Evolutionary conservation across 75 land plant genomes (phyloP), one percentile per base, ranked within the genome.

Genomic region (Cupressus sempervirens): DNA sequence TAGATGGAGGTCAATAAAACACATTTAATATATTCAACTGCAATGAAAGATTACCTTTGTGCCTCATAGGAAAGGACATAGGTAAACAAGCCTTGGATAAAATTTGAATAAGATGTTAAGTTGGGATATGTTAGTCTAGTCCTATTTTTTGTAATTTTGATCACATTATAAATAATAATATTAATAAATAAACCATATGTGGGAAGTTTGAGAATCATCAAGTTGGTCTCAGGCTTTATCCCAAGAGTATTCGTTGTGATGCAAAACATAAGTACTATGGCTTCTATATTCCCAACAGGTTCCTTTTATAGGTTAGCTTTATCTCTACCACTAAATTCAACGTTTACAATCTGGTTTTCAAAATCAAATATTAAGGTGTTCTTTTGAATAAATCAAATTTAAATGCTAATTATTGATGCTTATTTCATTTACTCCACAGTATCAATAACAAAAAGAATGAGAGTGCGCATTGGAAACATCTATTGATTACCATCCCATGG

Each of bases 221-320:
- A 50, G 88, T 96, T 30, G 88, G 90, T 72, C 87, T 93, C 32
- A 92, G 91, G 82, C 84, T 91, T 36, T 93, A 92, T 87, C 93
- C 91, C 50, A 91, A 92, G 72, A 94, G 94, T 26, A 86, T 88
- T 80, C 84, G 87, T 9, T 97, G 99, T 90, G 92, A 93, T 84
- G 83, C 91, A 48, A 89, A 88, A 50, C 85, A 96, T 40, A 91
- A 83, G 86, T 94, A 86, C 67, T 96, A 92, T 92, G 99, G 99
- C 26, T 90, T 97, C 52, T 94, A 96, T 76, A 87, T 96, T 56
- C 99, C 98, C 84, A 96, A 97, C 89, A 98, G 98, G 36, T 87
- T 92, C 34, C 90, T 94, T 86, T 91, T 93, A 11, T 86, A 97
- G 99, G 99, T 97, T 87, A 40, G 85, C 76, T 84, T 81, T 75